A percentile compares a stretch with the other conserved stretches of the same genome.
These are phyloP conservation scores for Alisma plantagoaquatica DNA, from an alignment of 106 monocot genomes.

Conservation along the genomic window DNA sequence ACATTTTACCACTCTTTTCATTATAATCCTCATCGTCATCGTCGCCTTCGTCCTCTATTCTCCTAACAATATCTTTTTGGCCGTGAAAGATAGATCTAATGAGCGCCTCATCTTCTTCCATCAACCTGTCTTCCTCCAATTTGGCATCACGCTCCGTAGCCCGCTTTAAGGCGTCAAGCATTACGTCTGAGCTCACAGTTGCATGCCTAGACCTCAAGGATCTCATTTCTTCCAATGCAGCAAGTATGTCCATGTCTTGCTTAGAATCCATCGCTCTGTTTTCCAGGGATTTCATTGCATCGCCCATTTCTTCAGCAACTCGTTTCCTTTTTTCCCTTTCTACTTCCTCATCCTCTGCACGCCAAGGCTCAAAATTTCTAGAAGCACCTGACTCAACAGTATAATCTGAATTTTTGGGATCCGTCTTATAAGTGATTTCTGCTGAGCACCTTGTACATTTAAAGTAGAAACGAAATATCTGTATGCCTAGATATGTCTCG, in stretches of 20 bases:
- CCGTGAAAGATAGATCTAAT: constrained; percentile 74
- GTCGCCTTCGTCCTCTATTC: constrained; percentile 59
- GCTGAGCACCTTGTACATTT: constrained; percentile 92
- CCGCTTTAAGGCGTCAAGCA: constrained; percentile 64
- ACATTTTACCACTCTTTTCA: too few species aligned
- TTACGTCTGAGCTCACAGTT: constrained; percentile 29
- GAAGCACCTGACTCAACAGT: constrained; percentile 89
- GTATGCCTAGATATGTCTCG: constrained; percentile 94
- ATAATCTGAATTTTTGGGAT: constrained; percentile 89
- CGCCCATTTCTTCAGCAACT: constrained; percentile 85
- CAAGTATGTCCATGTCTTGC: constrained; percentile 91
- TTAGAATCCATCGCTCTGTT: constrained; percentile 91
- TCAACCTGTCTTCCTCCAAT: constrained; percentile 53
- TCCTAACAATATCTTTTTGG: constrained; percentile 46
- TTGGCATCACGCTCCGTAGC: constrained; percentile 56
- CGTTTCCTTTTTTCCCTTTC: constrained; percentile 61
- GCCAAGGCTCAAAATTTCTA: constrained; percentile 98
- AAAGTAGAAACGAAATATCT: constrained; percentile 88
- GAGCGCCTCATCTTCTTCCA: constrained; percentile 76
- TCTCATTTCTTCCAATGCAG: constrained; percentile 89
- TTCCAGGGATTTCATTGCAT: constrained; percentile 89
- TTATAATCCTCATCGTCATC: constrained; percentile 44
- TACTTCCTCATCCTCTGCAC: constrained; percentile 52
- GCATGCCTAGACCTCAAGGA: constrained; percentile 99
- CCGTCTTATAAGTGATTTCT: constrained; percentile 77